Evolutionary conservation across 371 early-diverging fungal species (phyloP).

Genomic region (Mucor circinelloides): DNA sequence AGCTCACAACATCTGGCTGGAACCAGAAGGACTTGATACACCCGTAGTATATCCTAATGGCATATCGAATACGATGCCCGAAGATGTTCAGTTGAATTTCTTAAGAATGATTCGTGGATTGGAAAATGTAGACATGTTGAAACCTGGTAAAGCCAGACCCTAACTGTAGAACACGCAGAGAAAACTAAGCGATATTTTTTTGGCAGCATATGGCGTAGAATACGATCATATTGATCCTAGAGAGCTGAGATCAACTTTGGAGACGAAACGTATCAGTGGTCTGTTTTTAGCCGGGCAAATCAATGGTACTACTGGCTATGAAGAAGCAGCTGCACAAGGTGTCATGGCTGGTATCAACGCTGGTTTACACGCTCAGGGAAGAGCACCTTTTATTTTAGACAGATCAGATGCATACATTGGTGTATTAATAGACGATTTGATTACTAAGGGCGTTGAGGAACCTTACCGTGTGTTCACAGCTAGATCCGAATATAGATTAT

Average conservation of each 20-base stretch:
- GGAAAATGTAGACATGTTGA: slow-evolving; percentile 76
- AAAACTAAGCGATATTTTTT: background rate
- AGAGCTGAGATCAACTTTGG: slow-evolving; percentile 75
- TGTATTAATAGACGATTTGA: slow-evolving; percentile 84
- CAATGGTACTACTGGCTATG: slow-evolving; percentile 90
- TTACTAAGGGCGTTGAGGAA: slow-evolving; percentile 83
- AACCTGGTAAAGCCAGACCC: slow-evolving; percentile 50
- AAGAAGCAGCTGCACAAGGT: slow-evolving; percentile 89
- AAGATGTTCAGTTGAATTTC: slow-evolving; percentile 72
- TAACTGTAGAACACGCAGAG: background rate
- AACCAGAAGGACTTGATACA: slow-evolving; percentile 77
- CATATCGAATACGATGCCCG: slow-evolving; percentile 85
- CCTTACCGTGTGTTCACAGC: slow-evolving; percentile 88
- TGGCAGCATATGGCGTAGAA: slow-evolving; percentile 75
- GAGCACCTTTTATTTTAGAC: slow-evolving; percentile 67
- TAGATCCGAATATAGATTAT: slow-evolving; percentile 82
- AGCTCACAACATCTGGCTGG: slow-evolving; percentile 80
- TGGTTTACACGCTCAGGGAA: slow-evolving; percentile 55
- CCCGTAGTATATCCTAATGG: slow-evolving; percentile 84
- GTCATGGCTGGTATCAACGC: slow-evolving; percentile 88
- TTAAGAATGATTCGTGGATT: slow-evolving; percentile 77
- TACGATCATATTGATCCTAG: slow-evolving; percentile 88
- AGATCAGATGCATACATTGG: slow-evolving; percentile 87
- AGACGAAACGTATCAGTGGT: slow-evolving; percentile 78
- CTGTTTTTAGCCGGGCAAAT: slow-evolving; percentile 87